phyloP scores from a whole-genome alignment of 139 green algal species.

The Picochlorum sp. region DNA sequence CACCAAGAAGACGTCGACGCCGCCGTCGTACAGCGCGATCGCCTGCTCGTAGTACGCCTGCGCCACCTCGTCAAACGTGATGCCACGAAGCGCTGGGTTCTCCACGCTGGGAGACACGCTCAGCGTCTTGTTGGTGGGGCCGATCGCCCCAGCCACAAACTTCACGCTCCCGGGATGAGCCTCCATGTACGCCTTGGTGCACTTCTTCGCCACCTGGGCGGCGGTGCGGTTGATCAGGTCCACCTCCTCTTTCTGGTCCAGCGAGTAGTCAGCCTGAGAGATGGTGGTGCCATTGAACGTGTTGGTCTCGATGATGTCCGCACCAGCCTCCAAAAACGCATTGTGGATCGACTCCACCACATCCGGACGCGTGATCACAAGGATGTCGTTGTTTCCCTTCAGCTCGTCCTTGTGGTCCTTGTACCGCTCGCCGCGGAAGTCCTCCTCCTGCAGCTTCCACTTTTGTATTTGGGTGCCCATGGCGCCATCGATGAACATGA shows the following conservation, averaged over 20 bases:
- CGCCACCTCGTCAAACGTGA: no score
- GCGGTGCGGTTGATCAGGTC: conserved; percentile 89
- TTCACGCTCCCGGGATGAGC: no score
- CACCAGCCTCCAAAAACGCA: conserved; percentile 78
- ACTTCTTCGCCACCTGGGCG: no score
- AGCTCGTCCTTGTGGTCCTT: conserved; percentile 76
- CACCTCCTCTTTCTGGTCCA: conserved; percentile 83
- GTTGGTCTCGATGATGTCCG: conserved; percentile 99
- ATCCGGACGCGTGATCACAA: conserved; percentile 90
- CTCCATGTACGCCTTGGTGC: no score
- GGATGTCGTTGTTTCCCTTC: conserved; percentile 97
- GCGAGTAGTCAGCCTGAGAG: conserved; percentile 85
- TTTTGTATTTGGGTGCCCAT: conserved; percentile 90
- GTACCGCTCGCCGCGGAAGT: conserved; percentile 78
- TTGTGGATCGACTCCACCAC: conserved; percentile 91
- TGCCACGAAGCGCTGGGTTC: conserved; percentile 79
- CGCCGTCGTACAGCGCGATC: conserved; percentile 79
- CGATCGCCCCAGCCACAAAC: conserved; percentile 91
- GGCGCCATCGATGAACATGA: conserved; percentile 92
- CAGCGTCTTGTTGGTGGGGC: conserved; percentile 95
- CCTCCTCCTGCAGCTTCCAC: conserved; percentile 76
- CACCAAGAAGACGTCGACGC: conserved; percentile 93
- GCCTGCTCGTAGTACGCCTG: no score
- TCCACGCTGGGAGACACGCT: conserved; percentile 92
- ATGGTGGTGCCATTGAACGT: conserved; percentile 94